Evolutionary conservation across 2,329 filamentous ascomycete genomes (phyloP).

Genomic region (Chaetomium globosum): DNA sequence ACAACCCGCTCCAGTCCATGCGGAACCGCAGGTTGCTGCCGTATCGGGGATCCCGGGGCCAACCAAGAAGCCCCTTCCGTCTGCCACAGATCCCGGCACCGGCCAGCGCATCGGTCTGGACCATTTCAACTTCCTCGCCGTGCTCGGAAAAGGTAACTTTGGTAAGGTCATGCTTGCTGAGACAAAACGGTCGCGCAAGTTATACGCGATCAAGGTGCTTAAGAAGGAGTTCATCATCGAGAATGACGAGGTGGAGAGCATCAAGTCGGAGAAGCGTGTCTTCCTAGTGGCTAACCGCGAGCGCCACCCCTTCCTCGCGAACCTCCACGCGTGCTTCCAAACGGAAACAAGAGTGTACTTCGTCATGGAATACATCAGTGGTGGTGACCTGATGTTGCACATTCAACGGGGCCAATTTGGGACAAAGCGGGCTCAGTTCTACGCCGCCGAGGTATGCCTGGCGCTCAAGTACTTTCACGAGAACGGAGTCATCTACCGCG

Average conservation of each 20-base stretch:
- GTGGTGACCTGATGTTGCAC: conserved; percentile 98
- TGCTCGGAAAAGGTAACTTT: conserved; percentile 98
- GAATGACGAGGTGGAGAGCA: conserved; percentile 98
- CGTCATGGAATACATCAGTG: conserved; percentile 99
- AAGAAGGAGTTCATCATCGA: conserved; percentile 99
- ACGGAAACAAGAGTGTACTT: conserved; percentile 98
- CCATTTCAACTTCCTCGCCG: conserved; percentile 98
- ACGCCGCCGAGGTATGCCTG: conserved; percentile 94
- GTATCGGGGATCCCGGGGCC: conserved; percentile 44
- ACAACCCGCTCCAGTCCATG: conserved; percentile 45
- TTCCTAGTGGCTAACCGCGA: conserved; percentile 97
- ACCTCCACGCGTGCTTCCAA: conserved; percentile 96
- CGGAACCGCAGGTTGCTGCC: conserved; percentile 43
- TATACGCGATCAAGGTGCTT: conserved; percentile 97
- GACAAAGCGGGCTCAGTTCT: conserved; percentile 96
- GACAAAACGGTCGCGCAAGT: conserved; percentile 85
- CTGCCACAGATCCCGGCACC: conserved; percentile 71
- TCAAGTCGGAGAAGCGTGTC: conserved; percentile 94
- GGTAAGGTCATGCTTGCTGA: conserved; percentile 99
- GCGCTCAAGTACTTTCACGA: conserved; percentile 99
- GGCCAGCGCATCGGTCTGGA: conserved; percentile 89
- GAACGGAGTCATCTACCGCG: conserved; percentile 97
- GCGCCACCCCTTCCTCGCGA: conserved; percentile 92
- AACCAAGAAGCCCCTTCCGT: conserved; percentile 64
- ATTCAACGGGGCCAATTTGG: conserved; percentile 97